A percentile compares a stretch with the other conserved stretches of the same genome.
Conservation (phyloP, 1,139 yeast genomes). For the Geotrichum fermentans region DNA sequence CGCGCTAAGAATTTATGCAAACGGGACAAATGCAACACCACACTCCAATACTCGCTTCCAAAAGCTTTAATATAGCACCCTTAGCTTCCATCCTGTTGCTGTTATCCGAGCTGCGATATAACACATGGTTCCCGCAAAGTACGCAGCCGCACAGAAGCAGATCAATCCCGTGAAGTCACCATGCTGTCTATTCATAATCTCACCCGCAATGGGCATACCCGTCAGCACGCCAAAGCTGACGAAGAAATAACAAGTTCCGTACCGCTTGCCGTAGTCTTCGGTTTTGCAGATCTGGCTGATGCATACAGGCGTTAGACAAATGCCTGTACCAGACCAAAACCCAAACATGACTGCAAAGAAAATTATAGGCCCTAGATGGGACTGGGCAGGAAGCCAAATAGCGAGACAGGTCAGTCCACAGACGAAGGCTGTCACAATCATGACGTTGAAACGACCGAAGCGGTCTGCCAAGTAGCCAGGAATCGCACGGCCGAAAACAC, state of each 20-base stretch:
- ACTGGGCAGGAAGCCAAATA: slow-evolving; percentile 54
- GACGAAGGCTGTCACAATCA: slow-evolving; percentile 42
- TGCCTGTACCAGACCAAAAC: slow-evolving; percentile 47
- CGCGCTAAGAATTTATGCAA: too few relatives aligned
- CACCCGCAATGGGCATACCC: slow-evolving; percentile 52
- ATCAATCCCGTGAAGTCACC: slow-evolving; percentile 14
- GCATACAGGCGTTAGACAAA: slow-evolving; percentile 46
- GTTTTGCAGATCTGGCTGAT: slow-evolving; percentile 57
- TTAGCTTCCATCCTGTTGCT: slow-evolving; percentile 16
- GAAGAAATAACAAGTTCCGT: slow-evolving; percentile 63
- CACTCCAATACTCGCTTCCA: too few relatives aligned
- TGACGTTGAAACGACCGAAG: slow-evolving; percentile 51
- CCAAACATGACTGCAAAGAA: slow-evolving; percentile 52
- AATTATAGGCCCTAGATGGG: slow-evolving; percentile 41
- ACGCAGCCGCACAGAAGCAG: slow-evolving; percentile 14
- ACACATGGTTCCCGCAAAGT: slow-evolving; percentile 8
- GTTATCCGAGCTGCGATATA: slow-evolving; percentile 10
- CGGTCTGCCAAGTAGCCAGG: slow-evolving; percentile 49
- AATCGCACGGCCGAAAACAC: slow-evolving; percentile 46
- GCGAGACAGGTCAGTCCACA: slow-evolving; percentile 38
- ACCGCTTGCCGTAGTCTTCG: slow-evolving; percentile 61
- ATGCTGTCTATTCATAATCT: slow-evolving; percentile 33
- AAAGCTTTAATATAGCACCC: slow-evolving; percentile 2
- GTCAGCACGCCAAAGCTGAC: slow-evolving; percentile 56
- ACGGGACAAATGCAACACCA: too few relatives aligned